phyloP scores from a whole-genome alignment of 2,329 filamentous ascomycete genomes.

The Juglanconis oblonga region DNA sequence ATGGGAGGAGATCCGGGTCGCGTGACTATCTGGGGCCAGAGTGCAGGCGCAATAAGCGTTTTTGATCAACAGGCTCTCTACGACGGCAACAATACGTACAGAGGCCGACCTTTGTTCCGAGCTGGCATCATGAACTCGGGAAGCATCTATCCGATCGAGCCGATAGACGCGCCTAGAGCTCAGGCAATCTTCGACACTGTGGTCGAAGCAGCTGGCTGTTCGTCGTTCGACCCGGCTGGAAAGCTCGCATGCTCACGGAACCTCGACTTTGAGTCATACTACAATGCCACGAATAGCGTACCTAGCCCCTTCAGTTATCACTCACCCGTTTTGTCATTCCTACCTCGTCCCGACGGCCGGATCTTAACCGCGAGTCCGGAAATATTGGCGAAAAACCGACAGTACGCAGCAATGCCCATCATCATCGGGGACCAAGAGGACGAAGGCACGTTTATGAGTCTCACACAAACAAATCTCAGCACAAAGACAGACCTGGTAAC shows the following conservation, averaged over 20 bases:
- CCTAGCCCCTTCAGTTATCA: constrained; percentile 54
- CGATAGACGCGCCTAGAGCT: constrained; percentile 53
- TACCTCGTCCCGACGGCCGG: constrained; percentile 58
- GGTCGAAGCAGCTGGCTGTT: constrained; percentile 50
- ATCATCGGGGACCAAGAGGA: constrained; percentile 65
- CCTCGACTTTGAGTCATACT: constrained; percentile 45
- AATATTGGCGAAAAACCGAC: constrained; percentile 39
- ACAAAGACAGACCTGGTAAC: constrained; percentile 48
- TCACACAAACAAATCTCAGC: constrained; percentile 58
- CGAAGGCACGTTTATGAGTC: constrained; percentile 61
- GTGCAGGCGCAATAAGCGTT: constrained; percentile 57
- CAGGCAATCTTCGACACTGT: constrained; percentile 54
- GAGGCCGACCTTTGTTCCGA: constrained; percentile 60
- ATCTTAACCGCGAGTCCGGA: constrained; percentile 54
- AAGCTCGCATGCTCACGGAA: constrained; percentile 53
- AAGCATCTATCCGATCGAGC: constrained; percentile 38
- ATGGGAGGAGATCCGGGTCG: constrained; percentile 65
- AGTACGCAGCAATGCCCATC: constrained; percentile 57
- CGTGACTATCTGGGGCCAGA: constrained; percentile 65
- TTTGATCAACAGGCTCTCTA: constrained; percentile 62
- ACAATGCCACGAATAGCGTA: constrained; percentile 56
- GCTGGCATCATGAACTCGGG: constrained; percentile 64
- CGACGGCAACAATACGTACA: constrained; percentile 60
- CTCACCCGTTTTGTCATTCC: constrained; percentile 56
- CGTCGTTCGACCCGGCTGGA: constrained; percentile 37